These are phyloP conservation scores for Prunus fruticosa DNA, from an alignment of 306 rosid species.

Conservation along the genomic window DNA sequence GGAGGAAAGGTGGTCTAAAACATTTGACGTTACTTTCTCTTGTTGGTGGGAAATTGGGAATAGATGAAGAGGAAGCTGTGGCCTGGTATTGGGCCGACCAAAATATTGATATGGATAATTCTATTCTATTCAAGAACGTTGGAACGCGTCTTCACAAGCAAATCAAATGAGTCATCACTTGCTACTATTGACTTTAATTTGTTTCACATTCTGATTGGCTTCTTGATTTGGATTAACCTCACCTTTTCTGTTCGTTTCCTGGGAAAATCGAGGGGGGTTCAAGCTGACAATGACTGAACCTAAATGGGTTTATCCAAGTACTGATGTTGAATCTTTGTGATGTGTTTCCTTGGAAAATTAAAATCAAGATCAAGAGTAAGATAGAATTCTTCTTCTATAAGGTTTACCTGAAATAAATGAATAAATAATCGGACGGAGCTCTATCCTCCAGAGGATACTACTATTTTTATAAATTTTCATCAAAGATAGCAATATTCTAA, in stretches of 20 bases:
- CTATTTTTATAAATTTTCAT: too few relatives aligned
- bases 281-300: neutral
- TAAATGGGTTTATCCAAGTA: neutral
- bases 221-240: neutral
- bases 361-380: too few relatives aligned
- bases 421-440: neutral
- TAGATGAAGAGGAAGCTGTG: neutral
- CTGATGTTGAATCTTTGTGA: neutral
- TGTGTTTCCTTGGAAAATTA: too few relatives aligned
- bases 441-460: neutral
- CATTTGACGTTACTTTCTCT: too few relatives aligned
- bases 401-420: neutral
- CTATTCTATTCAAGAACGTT: neutral
- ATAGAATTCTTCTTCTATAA: too few relatives aligned
- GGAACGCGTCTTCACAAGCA: neutral
- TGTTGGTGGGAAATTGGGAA: neutral
- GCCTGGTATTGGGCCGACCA: conserved; percentile 14
- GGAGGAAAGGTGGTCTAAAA: neutral
- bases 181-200: neutral
- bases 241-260: conserved; percentile 10
- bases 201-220: neutral
- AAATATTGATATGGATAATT: neutral
- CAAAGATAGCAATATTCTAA: too few relatives aligned
- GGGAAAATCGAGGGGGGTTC: neutral
- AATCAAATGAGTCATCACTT: neutral